A percentile compares a stretch with the other conserved stretches of the same genome.
Conservation (phyloP, 257 asterid genomes). For the Solanum tarijense region DNA sequence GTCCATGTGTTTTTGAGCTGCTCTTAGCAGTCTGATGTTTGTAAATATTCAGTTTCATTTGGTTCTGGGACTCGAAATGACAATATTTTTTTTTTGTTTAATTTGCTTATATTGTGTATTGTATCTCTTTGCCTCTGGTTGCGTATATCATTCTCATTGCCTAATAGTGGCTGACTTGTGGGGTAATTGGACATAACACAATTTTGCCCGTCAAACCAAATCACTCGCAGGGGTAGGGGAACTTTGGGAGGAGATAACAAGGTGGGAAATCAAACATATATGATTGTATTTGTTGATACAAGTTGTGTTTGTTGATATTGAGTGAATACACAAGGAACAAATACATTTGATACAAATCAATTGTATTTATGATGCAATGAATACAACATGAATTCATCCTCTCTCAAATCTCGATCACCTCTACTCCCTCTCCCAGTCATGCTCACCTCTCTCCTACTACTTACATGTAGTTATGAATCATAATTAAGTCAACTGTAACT, state of each 20-base stretch:
- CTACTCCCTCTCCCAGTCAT: not conserved
- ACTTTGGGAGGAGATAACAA: not conserved
- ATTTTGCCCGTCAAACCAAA: not conserved
- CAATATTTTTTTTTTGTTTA: not conserved
- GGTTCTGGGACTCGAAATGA: not conserved
- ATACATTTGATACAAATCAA: not conserved
- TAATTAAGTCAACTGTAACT: too few species aligned
- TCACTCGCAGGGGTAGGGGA: not conserved
- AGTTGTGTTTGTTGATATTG: not conserved
- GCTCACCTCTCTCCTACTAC: not conserved
- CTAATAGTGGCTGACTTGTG: not conserved
- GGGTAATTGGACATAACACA: not conserved
- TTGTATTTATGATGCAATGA: not conserved
- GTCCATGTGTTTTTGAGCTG: not conserved
- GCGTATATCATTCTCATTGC: not conserved
- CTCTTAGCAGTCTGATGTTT: not conserved
- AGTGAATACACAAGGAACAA: not conserved
- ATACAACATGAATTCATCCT: not conserved
- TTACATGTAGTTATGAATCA: too few species aligned
- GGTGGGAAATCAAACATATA: not conserved
- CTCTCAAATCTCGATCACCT: not conserved
- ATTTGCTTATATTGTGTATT: not conserved
- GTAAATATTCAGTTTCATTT: not conserved
- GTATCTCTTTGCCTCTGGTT: not conserved
- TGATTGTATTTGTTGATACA: not conserved